Conservation (phyloP, 257 asterid species). For the Prunella vulgaris region DNA sequence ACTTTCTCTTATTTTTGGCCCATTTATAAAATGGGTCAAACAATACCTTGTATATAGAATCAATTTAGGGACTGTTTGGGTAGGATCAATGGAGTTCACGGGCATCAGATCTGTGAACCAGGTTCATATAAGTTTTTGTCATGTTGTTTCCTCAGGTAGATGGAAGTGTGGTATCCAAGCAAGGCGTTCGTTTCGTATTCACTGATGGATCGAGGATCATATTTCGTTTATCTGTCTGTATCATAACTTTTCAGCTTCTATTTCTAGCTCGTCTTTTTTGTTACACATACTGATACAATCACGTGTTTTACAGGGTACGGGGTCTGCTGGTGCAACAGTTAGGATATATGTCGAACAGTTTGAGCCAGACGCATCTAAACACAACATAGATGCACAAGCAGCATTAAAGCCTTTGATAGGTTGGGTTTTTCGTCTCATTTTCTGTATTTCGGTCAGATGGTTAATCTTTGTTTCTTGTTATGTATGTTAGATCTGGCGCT, state of each 20-base stretch:
- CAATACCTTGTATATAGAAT: too few species aligned
- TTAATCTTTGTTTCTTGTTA: not conserved
- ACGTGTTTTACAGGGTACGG: constrained; percentile 63
- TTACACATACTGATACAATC: not conserved
- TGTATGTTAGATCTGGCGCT: constrained; percentile 66
- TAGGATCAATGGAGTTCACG: not conserved
- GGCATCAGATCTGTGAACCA: not conserved
- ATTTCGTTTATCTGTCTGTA: constrained; percentile 77
- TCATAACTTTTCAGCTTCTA: not conserved
- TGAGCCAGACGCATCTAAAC: constrained; percentile 80
- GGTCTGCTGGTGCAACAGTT: constrained; percentile 97
- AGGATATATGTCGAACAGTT: constrained; percentile 80
- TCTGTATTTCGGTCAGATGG: not conserved
- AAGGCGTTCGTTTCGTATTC: constrained; percentile 83
- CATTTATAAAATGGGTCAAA: not conserved
- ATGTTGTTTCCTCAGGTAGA: constrained; percentile 60
- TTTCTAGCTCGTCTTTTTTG: not conserved
- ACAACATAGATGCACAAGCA: constrained; percentile 73
- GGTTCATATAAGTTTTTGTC: not conserved
- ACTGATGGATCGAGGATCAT: constrained; percentile 93
- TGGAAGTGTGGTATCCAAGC: constrained; percentile 85
- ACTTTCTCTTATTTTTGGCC: not conserved
- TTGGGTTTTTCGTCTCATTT: constrained; percentile 17
- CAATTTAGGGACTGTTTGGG: not conserved
- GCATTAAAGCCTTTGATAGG: constrained; percentile 86